These are phyloP conservation scores for Candida parachauliodes DNA, from an alignment of 805 yeast genomes.

Conservation along the genomic window DNA sequence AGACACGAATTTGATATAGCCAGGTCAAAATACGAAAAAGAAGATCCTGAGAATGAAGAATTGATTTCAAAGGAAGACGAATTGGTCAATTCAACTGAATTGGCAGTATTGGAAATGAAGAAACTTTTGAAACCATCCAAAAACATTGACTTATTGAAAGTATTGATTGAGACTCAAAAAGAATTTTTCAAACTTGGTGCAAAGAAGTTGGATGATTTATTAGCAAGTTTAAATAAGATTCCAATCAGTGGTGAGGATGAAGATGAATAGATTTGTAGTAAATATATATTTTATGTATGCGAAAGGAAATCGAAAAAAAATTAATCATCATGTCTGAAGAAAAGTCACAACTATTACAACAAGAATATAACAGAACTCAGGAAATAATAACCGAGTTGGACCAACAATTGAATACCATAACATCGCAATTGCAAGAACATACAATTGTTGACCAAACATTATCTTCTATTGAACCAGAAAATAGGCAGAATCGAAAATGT, in stretches of 20 bases:
- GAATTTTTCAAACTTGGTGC: slow-evolving; percentile 43
- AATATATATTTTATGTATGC: not conserved
- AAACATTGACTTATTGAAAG: slow-evolving; percentile 56
- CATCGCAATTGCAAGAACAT: slow-evolving; percentile 40
- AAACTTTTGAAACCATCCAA: slow-evolving; percentile 65
- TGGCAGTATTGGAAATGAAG: slow-evolving; percentile 78
- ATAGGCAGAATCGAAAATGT: slow-evolving; percentile 61
- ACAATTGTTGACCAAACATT: slow-evolving; percentile 39
- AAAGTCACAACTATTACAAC: slow-evolving; percentile 40
- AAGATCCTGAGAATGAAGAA: slow-evolving; percentile 50
- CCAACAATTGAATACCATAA: slow-evolving; percentile 30
- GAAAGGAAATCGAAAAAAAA: slow-evolving; percentile 2
- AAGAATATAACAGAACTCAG: slow-evolving; percentile 38
- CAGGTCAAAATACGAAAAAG: slow-evolving; percentile 47
- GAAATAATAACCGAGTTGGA: slow-evolving; percentile 37
- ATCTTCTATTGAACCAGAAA: slow-evolving; percentile 28
- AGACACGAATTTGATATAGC: slow-evolving; percentile 68
- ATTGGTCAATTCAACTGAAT: slow-evolving; percentile 71
- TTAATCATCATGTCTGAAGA: slow-evolving; percentile 14
- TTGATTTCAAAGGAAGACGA: slow-evolving; percentile 68
- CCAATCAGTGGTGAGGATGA: slow-evolving; percentile 36
- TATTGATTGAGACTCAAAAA: slow-evolving; percentile 67
- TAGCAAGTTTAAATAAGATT: slow-evolving; percentile 29
- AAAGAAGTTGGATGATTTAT: slow-evolving; percentile 29
- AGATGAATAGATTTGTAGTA: slow-evolving; percentile 11